Evolutionary conservation across 176 grass and related monocot genomes (phyloP), one percentile per base, ranked within the genome.

Genomic region (Carex cristatella): DNA sequence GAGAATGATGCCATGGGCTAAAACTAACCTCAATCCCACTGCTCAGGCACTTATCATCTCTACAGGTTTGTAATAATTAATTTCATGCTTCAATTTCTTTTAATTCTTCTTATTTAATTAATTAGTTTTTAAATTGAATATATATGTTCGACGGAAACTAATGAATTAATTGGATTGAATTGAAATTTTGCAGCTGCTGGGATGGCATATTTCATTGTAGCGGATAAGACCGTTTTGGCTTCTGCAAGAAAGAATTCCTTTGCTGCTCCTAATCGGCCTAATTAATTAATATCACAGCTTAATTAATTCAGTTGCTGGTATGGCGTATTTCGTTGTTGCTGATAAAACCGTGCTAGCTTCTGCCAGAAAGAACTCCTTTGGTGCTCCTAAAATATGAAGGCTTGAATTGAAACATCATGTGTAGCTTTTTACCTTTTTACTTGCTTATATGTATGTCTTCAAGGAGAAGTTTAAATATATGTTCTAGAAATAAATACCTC

Each of bases 1-100:
- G 58, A 78, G 90, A 85, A 97, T 97, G 94, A 84, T 92, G 57
- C 90, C 92, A 15, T 97, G 92, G 92, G 94, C 92, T 0, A 90
- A 80, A 28, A 82, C 88, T 0, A 89, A 97, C 85, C 88, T 97
- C 6, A 94, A 97, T 80, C 90, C 88, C 0, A 91, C 94, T 1
- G 94, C 90, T 15, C 92, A 97, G 83, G 92, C 94, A 0, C 90
- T 97, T 68, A 94, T 97, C 70, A 84, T 97, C 76, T 97, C 88
- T 13, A 89, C 92, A 10, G 69, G 90, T 89, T 63, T 5, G 7
- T 27, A 14, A 55, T 55, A 14, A 23, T 23, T 23, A 23, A 23
- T 23, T 23, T 23, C 15, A 53, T 54, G 53, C 23, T 13, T 55
- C 2, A 23, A 23, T 23, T 23, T 23, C 23, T 23, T 23, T 23